These are phyloP conservation scores for Leccinum olivaceopallidum DNA, from an alignment of 768 basidiomycete genomes.

Conservation along the genomic window DNA sequence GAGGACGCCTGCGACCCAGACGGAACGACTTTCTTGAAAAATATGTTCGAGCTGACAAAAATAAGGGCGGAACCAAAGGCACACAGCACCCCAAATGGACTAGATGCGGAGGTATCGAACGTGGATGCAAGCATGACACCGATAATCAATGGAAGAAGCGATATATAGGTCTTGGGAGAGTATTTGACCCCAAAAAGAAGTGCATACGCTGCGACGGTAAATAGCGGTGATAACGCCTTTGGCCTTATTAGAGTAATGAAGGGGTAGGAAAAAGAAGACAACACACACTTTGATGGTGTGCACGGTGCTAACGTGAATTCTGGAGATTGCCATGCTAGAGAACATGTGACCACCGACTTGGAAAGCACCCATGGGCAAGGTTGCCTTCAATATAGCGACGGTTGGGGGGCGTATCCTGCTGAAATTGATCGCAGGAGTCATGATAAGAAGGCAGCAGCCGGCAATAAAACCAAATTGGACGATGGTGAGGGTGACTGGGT, in stretches of 20 bases:
- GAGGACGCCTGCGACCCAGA: slow-evolving; percentile 46
- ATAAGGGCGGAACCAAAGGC: slow-evolving; percentile 97
- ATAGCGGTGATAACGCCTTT: slow-evolving; percentile 93
- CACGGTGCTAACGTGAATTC: slow-evolving; percentile 95
- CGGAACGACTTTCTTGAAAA: slow-evolving; percentile 99
- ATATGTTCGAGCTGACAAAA: slow-evolving; percentile 98
- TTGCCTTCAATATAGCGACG: slow-evolving; percentile 68
- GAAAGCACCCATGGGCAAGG: slow-evolving; percentile 95
- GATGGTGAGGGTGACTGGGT: slow-evolving; percentile 96
- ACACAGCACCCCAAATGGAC: slow-evolving; percentile 83
- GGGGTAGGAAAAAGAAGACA: neutral
- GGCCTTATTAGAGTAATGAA: slow-evolving; percentile 5
- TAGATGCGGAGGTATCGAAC: slow-evolving; percentile 88
- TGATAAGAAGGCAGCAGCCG: slow-evolving; percentile 79
- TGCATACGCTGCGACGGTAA: slow-evolving; percentile 96
- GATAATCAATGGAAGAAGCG: slow-evolving; percentile 89
- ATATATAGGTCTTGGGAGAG: slow-evolving; percentile 86
- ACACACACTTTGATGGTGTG: slow-evolving; percentile 93
- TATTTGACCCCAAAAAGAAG: slow-evolving; percentile 93
- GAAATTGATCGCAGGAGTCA: slow-evolving; percentile 71
- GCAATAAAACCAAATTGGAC: slow-evolving; percentile 97
- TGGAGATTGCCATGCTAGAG: slow-evolving; percentile 94
- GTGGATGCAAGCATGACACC: slow-evolving; percentile 99
- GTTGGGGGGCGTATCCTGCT: slow-evolving; percentile 72
- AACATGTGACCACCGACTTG: slow-evolving; percentile 99